Percentiles rank a stretch among this genome's conserved stretches.
phyloP scores from a whole-genome alignment of 768 basidiomycete species.

The Leccinum subgranulosum region DNA sequence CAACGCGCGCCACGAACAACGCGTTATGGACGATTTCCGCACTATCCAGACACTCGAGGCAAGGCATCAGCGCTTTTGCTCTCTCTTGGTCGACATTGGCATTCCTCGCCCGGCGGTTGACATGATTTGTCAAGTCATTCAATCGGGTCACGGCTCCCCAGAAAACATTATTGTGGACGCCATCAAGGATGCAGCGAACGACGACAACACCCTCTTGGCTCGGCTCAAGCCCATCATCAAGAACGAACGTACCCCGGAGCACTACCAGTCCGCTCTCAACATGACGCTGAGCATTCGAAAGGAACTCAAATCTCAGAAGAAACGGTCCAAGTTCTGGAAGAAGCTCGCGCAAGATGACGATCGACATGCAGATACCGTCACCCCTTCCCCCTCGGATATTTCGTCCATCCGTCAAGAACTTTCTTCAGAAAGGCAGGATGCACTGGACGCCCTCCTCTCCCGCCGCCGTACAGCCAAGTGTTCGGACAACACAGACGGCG shows the following conservation, averaged over 20 bases:
- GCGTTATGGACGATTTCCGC: slow-evolving; percentile 18
- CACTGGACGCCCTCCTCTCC: slow-evolving; percentile 37
- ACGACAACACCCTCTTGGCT: slow-evolving; percentile 41
- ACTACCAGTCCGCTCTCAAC: slow-evolving; percentile 46
- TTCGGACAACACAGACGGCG: slow-evolving; percentile 11
- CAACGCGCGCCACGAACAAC: slow-evolving; percentile 27
- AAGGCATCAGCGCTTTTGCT: slow-evolving; percentile 21
- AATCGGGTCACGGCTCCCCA: slow-evolving; percentile 30
- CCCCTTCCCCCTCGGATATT: slow-evolving; percentile 31
- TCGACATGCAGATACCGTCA: slow-evolving; percentile 17
- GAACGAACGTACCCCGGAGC: slow-evolving; percentile 36
- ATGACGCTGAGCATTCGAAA: slow-evolving; percentile 43
- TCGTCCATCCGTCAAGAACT: slow-evolving; percentile 27
- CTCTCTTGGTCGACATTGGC: slow-evolving; percentile 27
- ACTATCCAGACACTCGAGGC: slow-evolving; percentile 28
- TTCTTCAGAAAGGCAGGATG: slow-evolving; percentile 27
- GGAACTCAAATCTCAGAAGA: slow-evolving; percentile 42
- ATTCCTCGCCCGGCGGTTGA: slow-evolving; percentile 23
- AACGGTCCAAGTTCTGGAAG: slow-evolving; percentile 46
- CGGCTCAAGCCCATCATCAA: slow-evolving; percentile 36
- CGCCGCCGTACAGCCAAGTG: slow-evolving; percentile 19
- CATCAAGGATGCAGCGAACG: slow-evolving; percentile 40
- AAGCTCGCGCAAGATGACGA: slow-evolving; percentile 36
- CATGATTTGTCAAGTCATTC: slow-evolving; percentile 18
- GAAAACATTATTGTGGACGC: slow-evolving; percentile 44